Evolutionary conservation across 768 basidiomycete genomes (phyloP).

Genomic region (Trametes cubensis): DNA sequence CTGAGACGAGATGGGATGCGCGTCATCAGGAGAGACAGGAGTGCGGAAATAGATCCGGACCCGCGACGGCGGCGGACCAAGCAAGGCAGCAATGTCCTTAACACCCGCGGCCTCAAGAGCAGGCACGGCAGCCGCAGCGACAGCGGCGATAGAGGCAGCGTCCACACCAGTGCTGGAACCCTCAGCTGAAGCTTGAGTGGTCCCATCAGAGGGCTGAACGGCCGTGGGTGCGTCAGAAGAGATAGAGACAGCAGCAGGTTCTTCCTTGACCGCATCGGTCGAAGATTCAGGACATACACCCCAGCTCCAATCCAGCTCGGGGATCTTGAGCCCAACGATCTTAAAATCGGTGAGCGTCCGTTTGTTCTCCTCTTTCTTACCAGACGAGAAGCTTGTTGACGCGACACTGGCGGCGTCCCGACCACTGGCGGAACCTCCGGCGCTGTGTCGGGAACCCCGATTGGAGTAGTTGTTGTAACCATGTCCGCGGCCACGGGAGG

Average conservation of each 20-base stretch:
- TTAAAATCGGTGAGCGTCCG: slow-evolving; percentile 98
- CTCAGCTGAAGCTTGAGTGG: slow-evolving; percentile 23
- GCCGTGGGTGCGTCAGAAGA: slow-evolving; percentile 25
- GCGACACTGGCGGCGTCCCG: slow-evolving; percentile 48
- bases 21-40: slow-evolving; percentile 80
- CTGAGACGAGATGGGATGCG: slow-evolving; percentile 70
- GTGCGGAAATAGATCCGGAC: slow-evolving; percentile 93
- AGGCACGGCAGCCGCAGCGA: slow-evolving; percentile 19
- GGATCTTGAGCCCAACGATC: slow-evolving; percentile 87
- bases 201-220: slow-evolving; percentile 31
- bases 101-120: slow-evolving; percentile 26
- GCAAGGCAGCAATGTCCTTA: slow-evolving; percentile 27
- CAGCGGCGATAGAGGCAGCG: slow-evolving; percentile 15
- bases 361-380: slow-evolving; percentile 87
- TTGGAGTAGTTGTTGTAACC: slow-evolving; percentile 44
- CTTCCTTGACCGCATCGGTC: slow-evolving; percentile 33
- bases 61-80: slow-evolving; percentile 67
- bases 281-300: slow-evolving; percentile 51
- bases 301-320: slow-evolving; percentile 87
- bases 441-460: slow-evolving; percentile 46
- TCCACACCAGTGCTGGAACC: slow-evolving; percentile 22
- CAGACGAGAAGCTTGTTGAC: slow-evolving; percentile 36
- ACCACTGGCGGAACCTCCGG: slow-evolving; percentile 38
- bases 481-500: slow-evolving; percentile 63
- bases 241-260: slow-evolving; percentile 19